These are phyloP conservation scores for Picea abies DNA, from an alignment of 83 land plant species.

Conservation along the genomic window DNA sequence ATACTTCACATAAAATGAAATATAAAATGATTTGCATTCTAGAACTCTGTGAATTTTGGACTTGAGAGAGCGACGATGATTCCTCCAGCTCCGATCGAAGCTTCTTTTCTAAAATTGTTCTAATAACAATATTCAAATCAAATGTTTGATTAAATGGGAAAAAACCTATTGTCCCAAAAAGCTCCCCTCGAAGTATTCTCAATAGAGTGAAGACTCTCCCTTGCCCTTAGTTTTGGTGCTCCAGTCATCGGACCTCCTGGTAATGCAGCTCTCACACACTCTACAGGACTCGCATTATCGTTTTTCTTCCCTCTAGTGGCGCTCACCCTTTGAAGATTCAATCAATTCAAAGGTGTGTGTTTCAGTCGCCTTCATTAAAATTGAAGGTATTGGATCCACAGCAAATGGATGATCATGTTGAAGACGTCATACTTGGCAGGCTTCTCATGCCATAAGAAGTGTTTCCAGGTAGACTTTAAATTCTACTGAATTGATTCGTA, in stretches of 20 bases:
- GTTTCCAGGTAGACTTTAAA: constrained; percentile 8
- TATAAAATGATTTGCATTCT: too few relatives aligned
- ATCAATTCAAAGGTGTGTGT: too few relatives aligned
- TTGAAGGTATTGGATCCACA: constrained; percentile 12
- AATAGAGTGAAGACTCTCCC: constrained; percentile 88
- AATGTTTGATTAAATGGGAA: constrained; percentile 87
- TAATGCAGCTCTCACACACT: constrained; percentile 93
- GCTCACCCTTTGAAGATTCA: constrained; percentile 40
- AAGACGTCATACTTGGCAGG: constrained; percentile 22
- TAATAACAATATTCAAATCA: too few relatives aligned
- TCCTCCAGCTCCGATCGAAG: too few relatives aligned
- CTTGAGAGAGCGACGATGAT: too few relatives aligned
- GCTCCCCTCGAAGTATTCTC: constrained; percentile 82
- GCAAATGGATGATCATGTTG: constrained; percentile 23
- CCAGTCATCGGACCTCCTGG: constrained; percentile 99
- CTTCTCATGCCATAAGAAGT: constrained; percentile 20
- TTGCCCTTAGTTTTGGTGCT: constrained; percentile 92
- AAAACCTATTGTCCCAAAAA: constrained; percentile 91
- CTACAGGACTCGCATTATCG: constrained; percentile 56
- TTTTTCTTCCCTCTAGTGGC: constrained; percentile 81
- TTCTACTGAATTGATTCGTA: constrained; percentile 12
- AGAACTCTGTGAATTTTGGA: too few relatives aligned
- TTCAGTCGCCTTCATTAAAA: too few relatives aligned
- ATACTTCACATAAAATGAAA: too few relatives aligned
- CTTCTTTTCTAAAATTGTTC: too few relatives aligned